phyloP scores from a whole-genome alignment of 208 protist genomes.

The Leishmania major region DNA sequence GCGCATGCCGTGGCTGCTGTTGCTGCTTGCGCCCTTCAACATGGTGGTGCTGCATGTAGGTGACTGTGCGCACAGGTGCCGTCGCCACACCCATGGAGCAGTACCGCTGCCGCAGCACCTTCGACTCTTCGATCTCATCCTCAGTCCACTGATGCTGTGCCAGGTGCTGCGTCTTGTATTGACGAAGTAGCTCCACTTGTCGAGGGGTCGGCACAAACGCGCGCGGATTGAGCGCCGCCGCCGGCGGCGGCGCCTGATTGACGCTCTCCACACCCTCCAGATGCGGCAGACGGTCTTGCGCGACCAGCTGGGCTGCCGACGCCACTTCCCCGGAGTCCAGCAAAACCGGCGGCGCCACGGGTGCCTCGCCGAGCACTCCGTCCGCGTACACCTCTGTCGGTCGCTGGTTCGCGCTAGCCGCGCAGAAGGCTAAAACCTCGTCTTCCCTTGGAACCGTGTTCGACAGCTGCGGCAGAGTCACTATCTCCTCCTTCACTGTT shows the following conservation, averaged over 20 bases:
- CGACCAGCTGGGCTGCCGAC: not conserved
- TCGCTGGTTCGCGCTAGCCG: conserved; percentile 24
- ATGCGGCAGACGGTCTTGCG: not conserved
- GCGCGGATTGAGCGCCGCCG: conserved; percentile 25
- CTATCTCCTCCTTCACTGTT: conserved; percentile 43
- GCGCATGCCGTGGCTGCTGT: not conserved
- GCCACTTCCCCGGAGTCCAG: not conserved
- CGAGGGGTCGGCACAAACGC: conserved; percentile 49
- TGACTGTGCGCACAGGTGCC: conserved; percentile 37
- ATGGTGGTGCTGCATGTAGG: conserved; percentile 32
- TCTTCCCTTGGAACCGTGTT: conserved; percentile 52
- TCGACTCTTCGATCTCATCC: conserved; percentile 49
- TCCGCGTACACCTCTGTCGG: conserved; percentile 36
- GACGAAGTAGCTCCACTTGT: conserved; percentile 43
- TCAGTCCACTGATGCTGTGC: conserved; percentile 51
- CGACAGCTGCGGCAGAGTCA: conserved; percentile 59
- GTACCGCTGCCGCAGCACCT: conserved; percentile 42
- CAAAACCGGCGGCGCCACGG: conserved; percentile 2
- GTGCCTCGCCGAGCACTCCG: conserved; percentile 22
- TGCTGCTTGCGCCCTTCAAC: conserved; percentile 20
- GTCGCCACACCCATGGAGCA: conserved; percentile 32
- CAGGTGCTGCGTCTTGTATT: conserved; percentile 45
- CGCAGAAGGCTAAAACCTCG: conserved; percentile 68
- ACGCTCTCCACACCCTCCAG: not conserved
- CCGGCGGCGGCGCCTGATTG: not conserved